These are phyloP conservation scores for Oryza nivara DNA, from an alignment of 176 grass and related monocot species.

Conservation along the genomic window DNA sequence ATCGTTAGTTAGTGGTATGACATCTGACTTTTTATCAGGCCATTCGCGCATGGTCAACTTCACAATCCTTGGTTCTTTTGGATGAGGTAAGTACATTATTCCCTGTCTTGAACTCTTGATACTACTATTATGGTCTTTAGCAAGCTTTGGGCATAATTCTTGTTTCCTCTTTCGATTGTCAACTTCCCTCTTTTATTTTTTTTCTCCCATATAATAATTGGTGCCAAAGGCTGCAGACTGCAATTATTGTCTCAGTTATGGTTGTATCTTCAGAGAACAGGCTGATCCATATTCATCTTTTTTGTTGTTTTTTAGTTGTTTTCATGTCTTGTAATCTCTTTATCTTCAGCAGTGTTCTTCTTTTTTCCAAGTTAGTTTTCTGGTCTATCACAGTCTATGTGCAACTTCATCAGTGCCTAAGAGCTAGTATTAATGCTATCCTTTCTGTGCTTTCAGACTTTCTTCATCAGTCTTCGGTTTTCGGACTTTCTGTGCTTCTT, in stretches of 20 bases:
- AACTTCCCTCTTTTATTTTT: not conserved
- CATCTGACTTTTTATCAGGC: constrained; percentile 44
- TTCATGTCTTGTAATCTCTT: not conserved
- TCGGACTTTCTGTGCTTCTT: no score
- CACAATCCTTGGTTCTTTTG: constrained; percentile 72
- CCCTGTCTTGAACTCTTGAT: constrained; percentile 22
- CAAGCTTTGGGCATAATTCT: not conserved
- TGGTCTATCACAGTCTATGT: not conserved
- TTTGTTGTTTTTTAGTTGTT: not conserved
- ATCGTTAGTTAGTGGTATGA: constrained; percentile 27
- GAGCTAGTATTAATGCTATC: not conserved
- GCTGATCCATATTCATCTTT: not conserved
- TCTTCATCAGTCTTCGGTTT: no score
- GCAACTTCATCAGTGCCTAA: not conserved
- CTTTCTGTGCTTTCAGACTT: no score
- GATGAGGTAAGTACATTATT: constrained; percentile 65
- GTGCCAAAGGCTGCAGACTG: not conserved
- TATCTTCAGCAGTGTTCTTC: not conserved
- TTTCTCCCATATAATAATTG: not conserved
- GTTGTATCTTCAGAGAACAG: not conserved
- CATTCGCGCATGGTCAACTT: constrained; percentile 61
- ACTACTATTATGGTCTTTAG: not conserved
- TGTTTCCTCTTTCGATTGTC: not conserved
- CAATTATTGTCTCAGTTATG: not conserved
- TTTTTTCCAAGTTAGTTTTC: not conserved